Conservation (phyloP, 495 filamentous ascomycete genomes). For the Corynascus novoguineensis region DNA sequence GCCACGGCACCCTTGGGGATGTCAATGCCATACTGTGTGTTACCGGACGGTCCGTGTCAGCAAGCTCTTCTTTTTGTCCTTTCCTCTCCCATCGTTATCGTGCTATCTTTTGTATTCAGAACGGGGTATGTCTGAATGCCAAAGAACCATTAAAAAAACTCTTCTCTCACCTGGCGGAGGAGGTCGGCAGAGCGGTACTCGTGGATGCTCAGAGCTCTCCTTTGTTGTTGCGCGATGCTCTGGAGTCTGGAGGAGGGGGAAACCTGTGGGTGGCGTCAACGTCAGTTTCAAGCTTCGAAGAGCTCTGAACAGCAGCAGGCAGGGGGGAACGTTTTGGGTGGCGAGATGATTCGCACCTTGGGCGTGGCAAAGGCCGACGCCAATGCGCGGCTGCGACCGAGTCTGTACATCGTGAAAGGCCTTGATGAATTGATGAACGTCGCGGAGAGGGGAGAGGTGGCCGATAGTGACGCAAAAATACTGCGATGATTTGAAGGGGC, state of each 20-base stretch:
- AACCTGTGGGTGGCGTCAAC: constrained; percentile 21
- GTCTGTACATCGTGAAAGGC: constrained; percentile 40
- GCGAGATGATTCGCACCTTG: constrained; percentile 33
- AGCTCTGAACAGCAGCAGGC: not conserved
- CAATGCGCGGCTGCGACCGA: constrained; percentile 45
- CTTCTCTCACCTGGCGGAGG: constrained; percentile 61
- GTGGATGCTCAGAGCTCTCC: constrained; percentile 88
- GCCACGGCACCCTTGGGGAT: constrained; percentile 86
- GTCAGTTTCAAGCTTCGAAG: constrained; percentile 14
- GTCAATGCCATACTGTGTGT: constrained; percentile 78
- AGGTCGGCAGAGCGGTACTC: constrained; percentile 93
- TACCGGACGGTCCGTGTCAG: constrained; percentile 11
- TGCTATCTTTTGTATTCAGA: too few species aligned
- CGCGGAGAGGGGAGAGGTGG: constrained; percentile 1
- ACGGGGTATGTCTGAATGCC: too few species aligned
- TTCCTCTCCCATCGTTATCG: too few species aligned
- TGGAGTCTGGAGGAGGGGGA: constrained; percentile 41
- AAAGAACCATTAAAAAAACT: not conserved
- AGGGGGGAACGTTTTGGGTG: not conserved
- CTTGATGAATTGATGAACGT: not conserved
- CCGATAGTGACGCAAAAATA: constrained; percentile 13
- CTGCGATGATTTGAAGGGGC: constrained; percentile 6
- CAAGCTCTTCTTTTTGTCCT: not conserved
- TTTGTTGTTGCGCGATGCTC: constrained; percentile 53
- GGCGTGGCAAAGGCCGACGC: constrained; percentile 44